Evolutionary conservation across 305 asterid genomes (phyloP).

Genomic region (Plantago rigida): DNA sequence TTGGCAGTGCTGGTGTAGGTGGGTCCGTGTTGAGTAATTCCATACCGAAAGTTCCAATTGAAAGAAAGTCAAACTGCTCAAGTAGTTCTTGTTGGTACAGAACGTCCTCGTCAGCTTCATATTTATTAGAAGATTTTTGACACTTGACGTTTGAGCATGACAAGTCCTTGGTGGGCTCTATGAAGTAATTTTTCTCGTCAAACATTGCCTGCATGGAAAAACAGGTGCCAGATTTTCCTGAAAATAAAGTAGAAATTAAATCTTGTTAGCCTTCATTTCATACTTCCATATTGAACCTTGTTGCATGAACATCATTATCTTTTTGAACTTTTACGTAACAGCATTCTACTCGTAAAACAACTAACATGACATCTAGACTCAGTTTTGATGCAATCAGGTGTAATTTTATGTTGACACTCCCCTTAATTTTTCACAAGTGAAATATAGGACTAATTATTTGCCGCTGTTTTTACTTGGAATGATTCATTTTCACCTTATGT

Average conservation of each 20-base stretch:
- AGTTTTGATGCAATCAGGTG: too few relatives aligned
- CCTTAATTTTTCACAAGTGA: too few relatives aligned
- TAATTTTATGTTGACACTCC: too few relatives aligned
- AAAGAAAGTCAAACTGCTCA: slow-evolving; percentile 59
- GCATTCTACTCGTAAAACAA: too few relatives aligned
- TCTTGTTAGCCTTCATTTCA: slow-evolving; percentile 17
- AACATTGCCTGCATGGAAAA: slow-evolving; percentile 31
- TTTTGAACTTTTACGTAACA: too few relatives aligned
- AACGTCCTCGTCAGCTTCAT: slow-evolving; percentile 29
- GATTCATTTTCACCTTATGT: too few relatives aligned
- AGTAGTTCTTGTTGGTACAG: slow-evolving; percentile 37
- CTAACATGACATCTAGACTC: too few relatives aligned
- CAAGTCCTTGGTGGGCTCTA: slow-evolving; percentile 35
- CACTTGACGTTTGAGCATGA: slow-evolving; percentile 27
- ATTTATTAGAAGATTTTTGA: slow-evolving; percentile 28
- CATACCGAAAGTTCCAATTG: slow-evolving; percentile 77
- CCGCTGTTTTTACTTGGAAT: too few relatives aligned
- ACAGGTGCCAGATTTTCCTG: slow-evolving; percentile 44
- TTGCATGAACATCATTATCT: slow-evolving; percentile 17
- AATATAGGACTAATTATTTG: too few relatives aligned
- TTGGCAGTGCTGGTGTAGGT: slow-evolving; percentile 59
- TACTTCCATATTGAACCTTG: slow-evolving; percentile 5
- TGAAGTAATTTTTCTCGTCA: slow-evolving; percentile 36
- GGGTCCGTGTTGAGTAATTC: slow-evolving; percentile 46
- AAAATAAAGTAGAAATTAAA: slow-evolving; percentile 22